Evolutionary conservation across 805 yeast genomes (phyloP).

Genomic region (Metschnikowia aberdeeniae): DNA sequence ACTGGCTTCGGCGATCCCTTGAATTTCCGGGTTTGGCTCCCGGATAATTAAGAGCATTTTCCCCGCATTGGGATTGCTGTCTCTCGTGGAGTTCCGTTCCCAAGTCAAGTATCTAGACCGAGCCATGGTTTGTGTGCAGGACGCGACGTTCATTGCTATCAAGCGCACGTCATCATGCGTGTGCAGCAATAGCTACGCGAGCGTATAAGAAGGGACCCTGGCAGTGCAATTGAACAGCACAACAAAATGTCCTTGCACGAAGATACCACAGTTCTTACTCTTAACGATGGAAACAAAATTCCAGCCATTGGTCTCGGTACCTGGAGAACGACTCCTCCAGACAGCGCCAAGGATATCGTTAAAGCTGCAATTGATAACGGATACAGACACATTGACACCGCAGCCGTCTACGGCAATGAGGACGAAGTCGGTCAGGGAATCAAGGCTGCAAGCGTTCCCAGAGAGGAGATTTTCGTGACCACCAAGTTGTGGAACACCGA

Average conservation of each 20-base stretch:
- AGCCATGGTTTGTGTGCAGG: too few relatives aligned
- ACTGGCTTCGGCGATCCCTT: too few relatives aligned
- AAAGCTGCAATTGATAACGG: constrained; percentile 48
- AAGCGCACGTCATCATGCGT: too few relatives aligned
- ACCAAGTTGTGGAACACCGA: constrained; percentile 67
- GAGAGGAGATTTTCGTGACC: constrained; percentile 64
- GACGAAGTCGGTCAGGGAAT: constrained; percentile 16
- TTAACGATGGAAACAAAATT: constrained; percentile 14
- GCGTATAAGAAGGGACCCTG: too few relatives aligned
- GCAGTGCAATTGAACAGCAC: background rate
- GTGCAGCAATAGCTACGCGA: too few relatives aligned
- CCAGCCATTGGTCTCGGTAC: constrained; percentile 34
- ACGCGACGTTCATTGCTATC: too few relatives aligned
- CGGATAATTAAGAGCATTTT: too few relatives aligned
- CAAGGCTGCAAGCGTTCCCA: constrained; percentile 28
- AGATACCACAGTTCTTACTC: constrained; percentile 8
- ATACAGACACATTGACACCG: constrained; percentile 18
- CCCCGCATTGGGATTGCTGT: too few relatives aligned
- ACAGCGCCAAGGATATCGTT: constrained; percentile 52
- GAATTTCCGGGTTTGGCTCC: too few relatives aligned
- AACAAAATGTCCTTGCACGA: constrained; percentile 10
- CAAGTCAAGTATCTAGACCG: too few relatives aligned
- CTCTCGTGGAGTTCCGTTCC: too few relatives aligned
- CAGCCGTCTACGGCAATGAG: constrained; percentile 15
- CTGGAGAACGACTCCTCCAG: constrained; percentile 56